phyloP scores from a whole-genome alignment of 1,139 yeast genomes.

The Tardiomyces blankii region DNA sequence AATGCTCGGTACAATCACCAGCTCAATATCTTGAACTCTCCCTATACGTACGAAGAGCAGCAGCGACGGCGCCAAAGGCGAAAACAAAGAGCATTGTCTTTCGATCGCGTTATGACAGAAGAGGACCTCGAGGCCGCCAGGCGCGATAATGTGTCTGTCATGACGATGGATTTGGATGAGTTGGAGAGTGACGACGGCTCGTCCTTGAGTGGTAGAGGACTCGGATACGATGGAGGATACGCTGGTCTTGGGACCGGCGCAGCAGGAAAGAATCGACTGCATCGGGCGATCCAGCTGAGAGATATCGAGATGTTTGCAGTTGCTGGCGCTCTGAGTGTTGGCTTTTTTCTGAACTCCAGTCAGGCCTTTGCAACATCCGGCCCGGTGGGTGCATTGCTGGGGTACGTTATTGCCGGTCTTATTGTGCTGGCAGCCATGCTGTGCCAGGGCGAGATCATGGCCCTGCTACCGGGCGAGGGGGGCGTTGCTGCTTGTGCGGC shows the following conservation, averaged over 20 bases:
- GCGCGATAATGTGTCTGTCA: too few species aligned
- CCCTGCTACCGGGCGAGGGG: conserved; percentile 70
- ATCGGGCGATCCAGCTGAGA: conserved; percentile 49
- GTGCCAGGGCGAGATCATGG: conserved; percentile 79
- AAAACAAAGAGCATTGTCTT: conserved; percentile 10
- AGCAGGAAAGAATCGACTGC: neutral
- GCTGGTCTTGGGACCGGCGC: neutral
- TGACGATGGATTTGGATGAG: conserved; percentile 3
- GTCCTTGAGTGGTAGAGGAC: conserved; percentile 2
- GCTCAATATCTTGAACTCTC: neutral
- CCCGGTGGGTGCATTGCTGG: conserved; percentile 68
- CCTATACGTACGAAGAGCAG: conserved; percentile 12
- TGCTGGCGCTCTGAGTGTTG: conserved; percentile 82
- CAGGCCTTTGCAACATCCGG: conserved; percentile 71
- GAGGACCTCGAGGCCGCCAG: neutral
- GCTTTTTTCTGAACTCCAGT: conserved; percentile 65
- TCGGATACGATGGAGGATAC: neutral
- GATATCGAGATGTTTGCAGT: conserved; percentile 76
- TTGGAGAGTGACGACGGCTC: conserved; percentile 15
- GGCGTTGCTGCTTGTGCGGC: conserved; percentile 53
- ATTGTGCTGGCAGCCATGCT: conserved; percentile 60
- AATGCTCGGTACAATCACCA: neutral
- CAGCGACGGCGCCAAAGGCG: conserved; percentile 6
- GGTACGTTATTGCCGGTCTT: conserved; percentile 55
- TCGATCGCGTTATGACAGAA: conserved; percentile 16